phyloP scores from a whole-genome alignment of 768 basidiomycete genomes.

The Lentinula detonsa region DNA sequence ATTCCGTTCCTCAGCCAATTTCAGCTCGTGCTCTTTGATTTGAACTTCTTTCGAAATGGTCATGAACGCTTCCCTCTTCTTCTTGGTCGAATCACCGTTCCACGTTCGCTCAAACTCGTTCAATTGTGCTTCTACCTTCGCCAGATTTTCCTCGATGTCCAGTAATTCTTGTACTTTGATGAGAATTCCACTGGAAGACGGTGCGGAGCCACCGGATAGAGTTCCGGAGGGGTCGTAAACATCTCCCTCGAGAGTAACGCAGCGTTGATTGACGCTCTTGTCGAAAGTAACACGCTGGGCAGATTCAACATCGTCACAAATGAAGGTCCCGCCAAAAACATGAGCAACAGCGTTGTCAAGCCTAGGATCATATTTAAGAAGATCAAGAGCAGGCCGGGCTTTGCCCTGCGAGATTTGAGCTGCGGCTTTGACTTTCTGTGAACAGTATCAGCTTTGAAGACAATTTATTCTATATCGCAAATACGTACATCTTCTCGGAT shows the following conservation, averaged over 20 bases:
- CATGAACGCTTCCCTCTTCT: constrained; percentile 58
- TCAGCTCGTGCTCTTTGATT: constrained; percentile 84
- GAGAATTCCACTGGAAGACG: constrained; percentile 66
- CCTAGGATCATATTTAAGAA: constrained; percentile 77
- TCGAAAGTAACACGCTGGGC: constrained; percentile 88
- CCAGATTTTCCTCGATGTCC: constrained; percentile 55
- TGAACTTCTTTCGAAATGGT: constrained; percentile 63
- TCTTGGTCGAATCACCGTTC: constrained; percentile 35
- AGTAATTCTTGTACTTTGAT: constrained; percentile 81
- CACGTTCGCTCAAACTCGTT: constrained; percentile 43
- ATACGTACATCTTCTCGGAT: constrained; percentile 36
- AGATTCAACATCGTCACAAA: constrained; percentile 83
- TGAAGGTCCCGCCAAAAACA: constrained; percentile 89
- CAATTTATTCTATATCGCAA: background rate
- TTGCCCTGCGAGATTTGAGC: constrained; percentile 69
- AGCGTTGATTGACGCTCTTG: constrained; percentile 58
- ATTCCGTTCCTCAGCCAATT: constrained; percentile 77
- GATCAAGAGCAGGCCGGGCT: constrained; percentile 81
- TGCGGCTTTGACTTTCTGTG: constrained; percentile 73
- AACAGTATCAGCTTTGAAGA: background rate
- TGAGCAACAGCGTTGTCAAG: constrained; percentile 86
- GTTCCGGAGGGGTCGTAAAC: constrained; percentile 96
- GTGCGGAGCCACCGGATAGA: constrained; percentile 85
- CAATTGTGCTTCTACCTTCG: constrained; percentile 41
- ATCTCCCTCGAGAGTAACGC: constrained; percentile 92